phyloP scores from a whole-genome alignment of 306 rosid species.

The Rosa rugosa region DNA sequence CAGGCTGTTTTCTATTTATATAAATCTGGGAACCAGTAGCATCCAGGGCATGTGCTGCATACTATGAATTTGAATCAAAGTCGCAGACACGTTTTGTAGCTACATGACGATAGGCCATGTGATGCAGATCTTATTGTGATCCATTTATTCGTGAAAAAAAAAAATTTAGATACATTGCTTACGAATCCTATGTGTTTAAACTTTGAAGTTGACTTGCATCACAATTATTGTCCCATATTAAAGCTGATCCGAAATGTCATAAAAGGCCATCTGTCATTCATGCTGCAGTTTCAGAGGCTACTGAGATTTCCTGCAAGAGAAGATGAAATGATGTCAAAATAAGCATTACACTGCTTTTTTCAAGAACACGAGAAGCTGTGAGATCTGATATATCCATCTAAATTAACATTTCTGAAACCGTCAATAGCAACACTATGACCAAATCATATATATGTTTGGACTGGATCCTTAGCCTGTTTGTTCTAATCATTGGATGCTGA shows the following conservation, averaged over 20 bases:
- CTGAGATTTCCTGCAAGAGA: conserved; percentile 62
- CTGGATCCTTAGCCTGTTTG: background rate
- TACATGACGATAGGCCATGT: background rate
- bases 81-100: background rate
- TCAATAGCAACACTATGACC: background rate
- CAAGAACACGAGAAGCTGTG: background rate
- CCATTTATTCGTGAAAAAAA: background rate
- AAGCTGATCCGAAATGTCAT: conserved; percentile 8
- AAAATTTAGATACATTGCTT: background rate
- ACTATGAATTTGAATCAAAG: conserved; percentile 13
- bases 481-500: background rate
- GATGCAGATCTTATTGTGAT: conserved; percentile 15
- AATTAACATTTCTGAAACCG: background rate
- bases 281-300: conserved; percentile 53
- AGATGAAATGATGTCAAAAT: conserved; percentile 17
- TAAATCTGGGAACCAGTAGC: background rate
- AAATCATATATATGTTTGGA: background rate
- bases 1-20: background rate
- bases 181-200: background rate
- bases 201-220: background rate
- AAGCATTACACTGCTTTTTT: background rate
- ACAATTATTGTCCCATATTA: background rate
- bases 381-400: background rate
- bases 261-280: conserved; percentile 25
- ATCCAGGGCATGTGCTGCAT: background rate